Conservation (phyloP, 345 rosid genomes). For the Balakata baccata region DNA sequence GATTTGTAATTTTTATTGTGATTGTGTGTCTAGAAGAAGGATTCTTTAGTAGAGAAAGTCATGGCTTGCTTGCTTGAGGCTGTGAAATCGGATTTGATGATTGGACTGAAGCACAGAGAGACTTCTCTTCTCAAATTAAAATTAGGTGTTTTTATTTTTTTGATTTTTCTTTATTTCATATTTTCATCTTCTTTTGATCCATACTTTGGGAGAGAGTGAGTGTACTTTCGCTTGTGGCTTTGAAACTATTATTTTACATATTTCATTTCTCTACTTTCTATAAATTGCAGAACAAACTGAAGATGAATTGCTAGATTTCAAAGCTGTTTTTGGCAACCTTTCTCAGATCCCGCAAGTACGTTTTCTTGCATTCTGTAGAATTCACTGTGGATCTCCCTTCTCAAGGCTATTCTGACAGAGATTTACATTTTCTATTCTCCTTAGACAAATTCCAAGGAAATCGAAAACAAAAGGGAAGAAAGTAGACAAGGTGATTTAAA, state of each 20-base stretch:
- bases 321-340: constrained; percentile 50
- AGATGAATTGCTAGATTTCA: constrained; percentile 66
- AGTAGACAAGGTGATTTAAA: constrained; percentile 15
- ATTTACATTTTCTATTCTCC: constrained; percentile 17
- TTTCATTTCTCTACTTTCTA: background rate
- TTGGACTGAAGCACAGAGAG: constrained; percentile 57
- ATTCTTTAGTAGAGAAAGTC: constrained; percentile 39
- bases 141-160: constrained; percentile 37
- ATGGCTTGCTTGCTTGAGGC: constrained; percentile 44
- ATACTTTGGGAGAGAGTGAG: too few relatives aligned
- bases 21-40: constrained; percentile 38
- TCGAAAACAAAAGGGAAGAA: constrained; percentile 16
- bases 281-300: constrained; percentile 51
- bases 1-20: background rate
- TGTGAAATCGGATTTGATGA: constrained; percentile 49
- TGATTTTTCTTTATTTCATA: background rate
- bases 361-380: constrained; percentile 5
- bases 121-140: constrained; percentile 45
- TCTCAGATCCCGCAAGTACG: constrained; percentile 44
- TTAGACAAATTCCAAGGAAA: constrained; percentile 21
- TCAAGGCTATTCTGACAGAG: constrained; percentile 2
- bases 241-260: too few relatives aligned
- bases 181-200: too few relatives aligned
- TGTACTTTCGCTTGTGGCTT: background rate
- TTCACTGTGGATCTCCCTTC: background rate